Percentiles rank a stretch among this genome's conserved stretches.
Evolutionary conservation across 345 rosid genomes (phyloP).

Genomic region (Carallia pectinifolia): DNA sequence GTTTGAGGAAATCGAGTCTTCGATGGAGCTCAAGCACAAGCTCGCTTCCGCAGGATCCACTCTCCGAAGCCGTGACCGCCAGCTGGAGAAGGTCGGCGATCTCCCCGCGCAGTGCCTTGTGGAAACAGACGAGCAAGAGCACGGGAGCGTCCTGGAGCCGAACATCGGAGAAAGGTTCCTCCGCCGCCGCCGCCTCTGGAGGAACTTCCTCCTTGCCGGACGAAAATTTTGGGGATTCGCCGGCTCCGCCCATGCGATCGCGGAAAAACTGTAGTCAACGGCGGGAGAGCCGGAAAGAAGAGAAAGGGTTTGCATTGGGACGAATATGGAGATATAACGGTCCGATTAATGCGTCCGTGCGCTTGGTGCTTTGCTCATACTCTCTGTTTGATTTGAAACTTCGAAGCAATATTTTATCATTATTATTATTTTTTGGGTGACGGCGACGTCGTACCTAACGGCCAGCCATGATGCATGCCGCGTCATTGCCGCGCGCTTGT

Average conservation of each 20-base stretch:
- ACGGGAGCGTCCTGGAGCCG: slow-evolving; percentile 62
- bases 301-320: slow-evolving; percentile 36
- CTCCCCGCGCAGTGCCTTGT: slow-evolving; percentile 63
- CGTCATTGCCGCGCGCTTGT: background rate
- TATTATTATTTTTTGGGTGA: slow-evolving; percentile 17
- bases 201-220: slow-evolving; percentile 34
- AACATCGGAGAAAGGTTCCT: slow-evolving; percentile 19
- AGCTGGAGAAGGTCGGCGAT: slow-evolving; percentile 47
- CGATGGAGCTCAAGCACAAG: slow-evolving; percentile 35
- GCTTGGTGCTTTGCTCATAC: background rate
- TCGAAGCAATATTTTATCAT: slow-evolving; percentile 1
- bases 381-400: background rate
- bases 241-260: slow-evolving; percentile 16
- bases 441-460: slow-evolving; percentile 39
- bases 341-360: background rate
- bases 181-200: background rate
- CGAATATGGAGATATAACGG: slow-evolving; percentile 25
- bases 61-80: slow-evolving; percentile 38
- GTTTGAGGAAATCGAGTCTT: slow-evolving; percentile 63
- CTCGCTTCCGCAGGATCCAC: slow-evolving; percentile 22
- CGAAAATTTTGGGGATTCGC: slow-evolving; percentile 21
- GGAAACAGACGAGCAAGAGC: slow-evolving; percentile 59
- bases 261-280: slow-evolving; percentile 31
- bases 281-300: slow-evolving; percentile 15
- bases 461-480: background rate